Base-by-base conservation (phyloP, 192 early-diverging fungal species). In the Coemansia sp. region DNA sequence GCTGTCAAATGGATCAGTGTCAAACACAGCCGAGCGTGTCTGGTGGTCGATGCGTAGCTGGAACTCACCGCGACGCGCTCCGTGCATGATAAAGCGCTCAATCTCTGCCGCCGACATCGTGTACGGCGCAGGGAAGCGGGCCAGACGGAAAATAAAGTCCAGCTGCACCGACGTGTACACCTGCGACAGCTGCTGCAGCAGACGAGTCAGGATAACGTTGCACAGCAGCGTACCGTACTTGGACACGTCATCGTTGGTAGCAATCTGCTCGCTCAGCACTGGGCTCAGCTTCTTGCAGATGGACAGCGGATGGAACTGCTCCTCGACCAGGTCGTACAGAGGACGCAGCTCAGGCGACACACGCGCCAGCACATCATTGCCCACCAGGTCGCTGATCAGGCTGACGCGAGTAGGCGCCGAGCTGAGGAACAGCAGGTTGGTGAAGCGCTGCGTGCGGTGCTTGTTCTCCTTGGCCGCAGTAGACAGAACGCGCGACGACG, bases 41-140 rank as follows among this genome's bases (percentile, higher is more conserved):
- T 87, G 85, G 82, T 98, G 94, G 83, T 99, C 93, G 59, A 99
- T 85, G 54, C 95, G 90, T 66, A 99, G 96, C 55, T 86, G 86
- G 66, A 99, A 85, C 73, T 99, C 97, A 26, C 94, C 94, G 74
- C 92, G 94, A 51, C 94, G 89, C 73, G 91, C 93, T 36, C 96
- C 97, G 80, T 95, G 90, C 93, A 98, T 95, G 63, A 99, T 93
- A 76, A 99, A 96, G 73, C 95, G 93, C 84, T 99, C 97, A 64
- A 99, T 94, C 7, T 84, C 85, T 28, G 90, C 86, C 10, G 92
- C 85, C 56, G 88, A 89, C 74, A 91, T 92, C 79, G 85, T 87
- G 84, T 90, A 92, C 14, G 89, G 91, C 24, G 83, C 85, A 15
- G 92, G 89, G 87, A 99, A 96, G 25, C 87, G 83, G 18, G 93